These are phyloP conservation scores for Colletotrichum gloeosporioides DNA, from an alignment of 2,329 filamentous ascomycete genomes.

Conservation along the genomic window DNA sequence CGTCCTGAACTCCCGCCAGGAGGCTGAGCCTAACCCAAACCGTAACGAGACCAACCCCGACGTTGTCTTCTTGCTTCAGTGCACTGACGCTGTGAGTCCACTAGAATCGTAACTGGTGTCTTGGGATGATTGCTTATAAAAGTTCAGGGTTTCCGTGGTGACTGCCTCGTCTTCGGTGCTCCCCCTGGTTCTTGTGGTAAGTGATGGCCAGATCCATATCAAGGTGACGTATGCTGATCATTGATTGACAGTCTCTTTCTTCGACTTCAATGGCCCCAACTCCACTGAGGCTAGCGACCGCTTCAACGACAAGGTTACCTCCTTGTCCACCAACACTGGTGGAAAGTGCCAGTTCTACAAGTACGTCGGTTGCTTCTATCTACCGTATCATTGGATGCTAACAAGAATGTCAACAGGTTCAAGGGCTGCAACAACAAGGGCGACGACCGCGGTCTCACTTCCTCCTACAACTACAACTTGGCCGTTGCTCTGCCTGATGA, in stretches of 20 bases:
- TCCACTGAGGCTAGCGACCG: neutral
- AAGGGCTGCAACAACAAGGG: constrained; percentile 15
- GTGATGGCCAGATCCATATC: neutral
- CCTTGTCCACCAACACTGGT: constrained; percentile 11
- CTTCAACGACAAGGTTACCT: constrained; percentile 7
- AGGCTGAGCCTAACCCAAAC: constrained; percentile 12
- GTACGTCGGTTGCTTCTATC: neutral
- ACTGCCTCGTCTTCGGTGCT: constrained; percentile 7
- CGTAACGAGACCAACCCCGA: constrained; percentile 2
- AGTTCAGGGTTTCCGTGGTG: constrained; percentile 11
- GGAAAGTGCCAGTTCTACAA: constrained; percentile 16
- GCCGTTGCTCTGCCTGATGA: neutral
- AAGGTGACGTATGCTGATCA: neutral
- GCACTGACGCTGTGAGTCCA: neutral
- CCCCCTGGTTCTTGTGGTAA: constrained; percentile 1
- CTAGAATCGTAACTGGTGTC: neutral
- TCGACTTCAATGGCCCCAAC: neutral
- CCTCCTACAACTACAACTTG: constrained; percentile 14
- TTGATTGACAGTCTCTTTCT: neutral
- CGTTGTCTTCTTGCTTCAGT: constrained; percentile 5
- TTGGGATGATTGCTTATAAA: neutral
- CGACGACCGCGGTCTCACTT: constrained; percentile 13
- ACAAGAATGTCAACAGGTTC: neutral
- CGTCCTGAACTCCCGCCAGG: neutral
- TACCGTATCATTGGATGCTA: neutral